Evolutionary conservation across 1,284 basidiomycete species (phyloP), one percentile per base, ranked within the genome.

Genomic region (Neotropicomus parvogracilis): DNA sequence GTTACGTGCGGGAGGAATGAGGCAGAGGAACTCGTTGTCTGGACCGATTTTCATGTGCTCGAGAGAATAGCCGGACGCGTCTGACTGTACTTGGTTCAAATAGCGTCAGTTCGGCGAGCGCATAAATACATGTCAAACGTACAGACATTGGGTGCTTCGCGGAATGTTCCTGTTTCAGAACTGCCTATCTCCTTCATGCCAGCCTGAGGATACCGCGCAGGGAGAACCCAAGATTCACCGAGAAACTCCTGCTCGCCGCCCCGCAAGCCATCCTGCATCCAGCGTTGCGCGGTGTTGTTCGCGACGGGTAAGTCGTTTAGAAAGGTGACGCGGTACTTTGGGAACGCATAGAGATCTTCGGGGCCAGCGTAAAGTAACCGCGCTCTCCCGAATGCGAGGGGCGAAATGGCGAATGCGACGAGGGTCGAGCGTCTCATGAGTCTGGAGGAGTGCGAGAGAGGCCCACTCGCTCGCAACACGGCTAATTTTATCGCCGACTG

Each of bases 281-380:
- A 90, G 37, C 75, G 73, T 53, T 83, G 72, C 8, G 88, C 91
- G 11, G 90, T 91, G 35, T 81, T 72, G 59, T 83, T 83, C 8
- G 78, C 67, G 48, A 94, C 68, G n/a, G 91, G 90, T 14, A 84
- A 77, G 50, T 81, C 79, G 62, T 90, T 89, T 58, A 94, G 78
- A 67, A 90, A 94, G 38, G 82, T 72, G 55, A 94, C 82, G 43
- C 83, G 78, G 66, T 83, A 91, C 66, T 94, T 94, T 46, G 91
- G 91, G 64, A 85, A 91, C 0, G 90, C 85, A 63, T 83, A 80
- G 13, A 84, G 74, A 62, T 95, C 91, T 57, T 91, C 83, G 28
- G 87, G 85, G 31, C 87, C 75, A 1, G 85, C 81, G 59, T 85
- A 80, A 42, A 85, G 69, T 13, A 81, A 54, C 36, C 79, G 75